A percentile compares a stretch with the other conserved stretches of the same genome.
These are phyloP conservation scores for Cyberlindnera amylophila DNA, from an alignment of 805 yeast genomes.

Conservation along the genomic window DNA sequence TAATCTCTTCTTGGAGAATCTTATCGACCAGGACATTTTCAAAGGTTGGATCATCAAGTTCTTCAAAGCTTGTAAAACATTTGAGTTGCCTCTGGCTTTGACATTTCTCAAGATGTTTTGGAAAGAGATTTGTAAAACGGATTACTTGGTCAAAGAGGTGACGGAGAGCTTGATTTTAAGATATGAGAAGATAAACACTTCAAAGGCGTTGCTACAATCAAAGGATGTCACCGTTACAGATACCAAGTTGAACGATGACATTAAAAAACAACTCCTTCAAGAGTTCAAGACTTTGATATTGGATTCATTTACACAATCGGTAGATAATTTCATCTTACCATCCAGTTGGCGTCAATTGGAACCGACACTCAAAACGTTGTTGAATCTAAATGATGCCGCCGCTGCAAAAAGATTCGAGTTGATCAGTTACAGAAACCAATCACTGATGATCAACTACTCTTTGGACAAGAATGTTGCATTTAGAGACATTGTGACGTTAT, in stretches of 20 bases:
- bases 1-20: constrained; percentile 62
- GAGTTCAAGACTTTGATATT: constrained; percentile 29
- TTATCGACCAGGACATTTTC: constrained; percentile 60
- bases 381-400: constrained; percentile 31
- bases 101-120: constrained; percentile 66
- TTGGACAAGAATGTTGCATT: constrained; percentile 20
- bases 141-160: constrained; percentile 59
- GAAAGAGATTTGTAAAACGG: constrained; percentile 56
- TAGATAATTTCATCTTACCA: constrained; percentile 62
- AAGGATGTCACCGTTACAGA: constrained; percentile 35
- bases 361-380: constrained; percentile 40
- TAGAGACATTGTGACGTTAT: constrained; percentile 30
- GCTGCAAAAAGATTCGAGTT: constrained; percentile 50
- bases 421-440: constrained; percentile 66
- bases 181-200: constrained; percentile 35
- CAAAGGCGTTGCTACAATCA: constrained; percentile 32
- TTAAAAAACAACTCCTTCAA: constrained; percentile 25
- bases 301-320: constrained; percentile 31
- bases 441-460: constrained; percentile 51
- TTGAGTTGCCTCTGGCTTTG: constrained; percentile 43
- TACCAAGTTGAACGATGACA: constrained; percentile 31
- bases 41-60: constrained; percentile 60
- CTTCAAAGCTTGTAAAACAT: constrained; percentile 38
- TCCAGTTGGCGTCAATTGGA: constrained; percentile 56
- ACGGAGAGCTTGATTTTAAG: constrained; percentile 56